Base-by-base conservation (phyloP, 345 rosid species). In the Laguncularia racemosa region DNA sequence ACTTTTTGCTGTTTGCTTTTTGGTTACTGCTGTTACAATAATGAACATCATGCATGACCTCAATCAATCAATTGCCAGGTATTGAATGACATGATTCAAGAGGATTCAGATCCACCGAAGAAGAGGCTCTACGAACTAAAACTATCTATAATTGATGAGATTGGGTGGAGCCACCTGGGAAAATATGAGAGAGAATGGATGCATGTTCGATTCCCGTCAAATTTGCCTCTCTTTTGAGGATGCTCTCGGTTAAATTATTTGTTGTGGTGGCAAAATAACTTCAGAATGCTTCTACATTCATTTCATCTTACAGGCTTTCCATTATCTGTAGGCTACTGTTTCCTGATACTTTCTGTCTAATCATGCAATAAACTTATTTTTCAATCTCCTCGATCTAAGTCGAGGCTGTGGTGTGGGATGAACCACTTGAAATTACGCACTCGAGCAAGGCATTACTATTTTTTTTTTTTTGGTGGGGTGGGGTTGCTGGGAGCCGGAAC, bases 161-260 rank as follows among this genome's bases (percentile, higher is more conserved):
- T 87, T 23, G 96, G 96, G 26, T 93, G 97, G 95, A 71, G 49
- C 59, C 96, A 89, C 75, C 48, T 85, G 71, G 65, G 72, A 15
- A 59, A 76, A 20, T 81, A 85, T 21, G 99, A 89, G 75, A 78
- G 66, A 64, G 80, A 79, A 46, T 93, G 99, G 99, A 84, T 89
- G 95, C 81, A 79, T 33, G 85, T 89, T 20, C 95, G 96, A 18
- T 93, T 89, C 73, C 99, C 95, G 0, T 46, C 78, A 13, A 74
- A 76, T 67, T 70, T 85, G 66, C 96, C 97, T 58, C 88, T 89
- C 17, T 87, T 93, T 60, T 89, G 66, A 75, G 59, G 44, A n/a
- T 52, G 15, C 13, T 50, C 20, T 21, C 58, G 1, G 44, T 13
- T 54, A 12, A 46, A 44, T 13, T 12, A 4, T 55, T 21, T 40